phyloP scores from a whole-genome alignment of 345 rosid genomes.

The Pistacia atlantica region DNA sequence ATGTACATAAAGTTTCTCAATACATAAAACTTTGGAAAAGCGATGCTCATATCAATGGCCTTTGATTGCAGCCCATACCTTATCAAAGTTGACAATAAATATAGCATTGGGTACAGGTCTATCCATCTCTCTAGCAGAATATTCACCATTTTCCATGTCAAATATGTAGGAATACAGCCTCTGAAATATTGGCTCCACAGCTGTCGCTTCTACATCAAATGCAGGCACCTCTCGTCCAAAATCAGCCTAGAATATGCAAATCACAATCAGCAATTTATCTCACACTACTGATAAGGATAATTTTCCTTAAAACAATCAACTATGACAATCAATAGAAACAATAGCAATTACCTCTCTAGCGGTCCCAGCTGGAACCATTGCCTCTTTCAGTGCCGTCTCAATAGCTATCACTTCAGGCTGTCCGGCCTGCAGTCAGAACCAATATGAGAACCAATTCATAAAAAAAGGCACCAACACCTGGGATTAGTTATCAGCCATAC shows the following conservation, averaged over 20 bases:
- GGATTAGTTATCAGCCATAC: background rate
- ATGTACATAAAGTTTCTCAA: background rate
- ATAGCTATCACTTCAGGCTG: conserved; percentile 86
- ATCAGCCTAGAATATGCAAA: conserved; percentile 49
- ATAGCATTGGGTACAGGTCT: conserved; percentile 87
- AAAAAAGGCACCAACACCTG: background rate
- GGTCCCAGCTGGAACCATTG: conserved; percentile 82
- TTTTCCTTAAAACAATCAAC: conserved; percentile 6
- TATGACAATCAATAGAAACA: conserved; percentile 9
- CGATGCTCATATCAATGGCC: background rate
- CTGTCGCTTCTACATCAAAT: conserved; percentile 89
- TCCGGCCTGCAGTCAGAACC: conserved; percentile 58
- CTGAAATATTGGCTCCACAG: conserved; percentile 77
- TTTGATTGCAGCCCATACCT: conserved; percentile 50
- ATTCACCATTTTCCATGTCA: conserved; percentile 56
- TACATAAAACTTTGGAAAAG: background rate
- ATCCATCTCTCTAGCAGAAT: conserved; percentile 55
- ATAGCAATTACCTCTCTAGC: conserved; percentile 76
- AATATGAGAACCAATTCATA: background rate
- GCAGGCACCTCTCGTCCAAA: conserved; percentile 92
- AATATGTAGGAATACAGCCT: conserved; percentile 79
- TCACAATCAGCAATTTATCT: conserved; percentile 12
- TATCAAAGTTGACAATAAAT: conserved; percentile 91
- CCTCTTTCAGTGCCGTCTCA: conserved; percentile 82
- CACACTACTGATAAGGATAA: background rate